Evolutionary conservation across 2,329 filamentous ascomycete species (phyloP).

Genomic region (Venturia aucupariae): DNA sequence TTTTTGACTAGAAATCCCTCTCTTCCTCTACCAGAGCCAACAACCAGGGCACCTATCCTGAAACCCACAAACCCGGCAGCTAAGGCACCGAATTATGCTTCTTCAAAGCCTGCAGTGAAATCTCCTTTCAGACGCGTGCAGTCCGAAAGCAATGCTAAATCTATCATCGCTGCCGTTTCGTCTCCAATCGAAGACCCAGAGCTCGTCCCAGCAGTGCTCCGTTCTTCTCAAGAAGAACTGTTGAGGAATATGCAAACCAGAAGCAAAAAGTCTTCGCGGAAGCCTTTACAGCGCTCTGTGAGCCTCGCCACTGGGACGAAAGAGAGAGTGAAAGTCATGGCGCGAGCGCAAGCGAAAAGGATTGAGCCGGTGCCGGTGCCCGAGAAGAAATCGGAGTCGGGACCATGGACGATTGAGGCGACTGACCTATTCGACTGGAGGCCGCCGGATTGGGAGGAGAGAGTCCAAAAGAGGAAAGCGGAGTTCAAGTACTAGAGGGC

Average conservation of each 20-base stretch:
- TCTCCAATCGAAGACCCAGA: background rate
- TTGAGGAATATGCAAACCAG: conserved; percentile 18
- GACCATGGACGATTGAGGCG: conserved; percentile 62
- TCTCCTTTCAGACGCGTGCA: conserved; percentile 14
- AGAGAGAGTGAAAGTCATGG: conserved; percentile 14
- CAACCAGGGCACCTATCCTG: background rate
- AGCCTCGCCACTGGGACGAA: conserved; percentile 23
- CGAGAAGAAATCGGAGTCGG: conserved; percentile 34
- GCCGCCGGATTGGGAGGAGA: conserved; percentile 35
- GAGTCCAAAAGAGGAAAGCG: conserved; percentile 20
- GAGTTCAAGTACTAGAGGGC: background rate
- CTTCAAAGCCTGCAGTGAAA: background rate
- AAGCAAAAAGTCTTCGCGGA: conserved; percentile 24
- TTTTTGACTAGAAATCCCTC: background rate
- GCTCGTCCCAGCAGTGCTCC: background rate
- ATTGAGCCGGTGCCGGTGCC: background rate
- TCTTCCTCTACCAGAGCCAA: background rate
- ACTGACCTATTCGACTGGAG: conserved; percentile 56
- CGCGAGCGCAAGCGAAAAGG: conserved; percentile 27
- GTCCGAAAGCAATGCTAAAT: conserved; percentile 14
- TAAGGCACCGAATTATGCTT: background rate
- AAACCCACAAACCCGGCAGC: background rate
- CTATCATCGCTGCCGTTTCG: background rate
- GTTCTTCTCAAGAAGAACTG: conserved; percentile 10
- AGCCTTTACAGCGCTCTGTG: conserved; percentile 23